Percentiles rank a stretch among this genome's conserved stretches.
phyloP scores from a whole-genome alignment of 257 asterid genomes.

The Solanum stenotomum region DNA sequence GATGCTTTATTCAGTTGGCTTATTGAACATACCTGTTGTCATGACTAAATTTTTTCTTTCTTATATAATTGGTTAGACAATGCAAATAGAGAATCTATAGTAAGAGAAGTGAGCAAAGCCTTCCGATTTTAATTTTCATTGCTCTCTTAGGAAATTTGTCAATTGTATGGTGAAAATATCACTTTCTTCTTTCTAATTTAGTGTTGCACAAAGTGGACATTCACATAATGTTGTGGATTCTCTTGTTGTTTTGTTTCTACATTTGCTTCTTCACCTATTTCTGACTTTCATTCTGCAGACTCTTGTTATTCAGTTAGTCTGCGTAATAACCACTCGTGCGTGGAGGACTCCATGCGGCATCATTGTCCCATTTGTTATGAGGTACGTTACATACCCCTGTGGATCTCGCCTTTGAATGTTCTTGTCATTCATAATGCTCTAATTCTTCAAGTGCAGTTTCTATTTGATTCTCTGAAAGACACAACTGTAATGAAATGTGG shows the following conservation, averaged over 20 bases:
- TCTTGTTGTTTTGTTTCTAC: background rate
- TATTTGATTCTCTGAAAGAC: constrained; percentile 86
- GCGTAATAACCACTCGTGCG: constrained; percentile 64
- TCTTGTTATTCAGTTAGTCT: constrained; percentile 69
- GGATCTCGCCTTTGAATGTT: background rate
- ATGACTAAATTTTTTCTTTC: background rate
- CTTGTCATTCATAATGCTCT: background rate
- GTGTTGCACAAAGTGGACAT: background rate
- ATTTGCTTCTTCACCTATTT: background rate
- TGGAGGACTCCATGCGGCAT: constrained; percentile 93
- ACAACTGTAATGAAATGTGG: constrained; percentile 92
- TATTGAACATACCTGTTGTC: background rate
- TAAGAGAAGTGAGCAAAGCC: background rate
- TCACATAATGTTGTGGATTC: background rate
- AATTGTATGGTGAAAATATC: background rate
- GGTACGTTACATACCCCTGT: constrained; percentile 25
- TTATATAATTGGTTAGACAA: background rate
- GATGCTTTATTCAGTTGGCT: background rate
- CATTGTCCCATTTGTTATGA: constrained; percentile 97
- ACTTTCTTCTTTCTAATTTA: background rate
- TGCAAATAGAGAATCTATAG: background rate
- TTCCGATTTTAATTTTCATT: background rate
- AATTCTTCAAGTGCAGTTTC: constrained; percentile 39
- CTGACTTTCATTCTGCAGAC: constrained; percentile 26
- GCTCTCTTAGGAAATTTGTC: background rate